These are phyloP conservation scores for Rhytidhysteron rufulum DNA, from an alignment of 2,329 filamentous ascomycete genomes.

Conservation along the genomic window DNA sequence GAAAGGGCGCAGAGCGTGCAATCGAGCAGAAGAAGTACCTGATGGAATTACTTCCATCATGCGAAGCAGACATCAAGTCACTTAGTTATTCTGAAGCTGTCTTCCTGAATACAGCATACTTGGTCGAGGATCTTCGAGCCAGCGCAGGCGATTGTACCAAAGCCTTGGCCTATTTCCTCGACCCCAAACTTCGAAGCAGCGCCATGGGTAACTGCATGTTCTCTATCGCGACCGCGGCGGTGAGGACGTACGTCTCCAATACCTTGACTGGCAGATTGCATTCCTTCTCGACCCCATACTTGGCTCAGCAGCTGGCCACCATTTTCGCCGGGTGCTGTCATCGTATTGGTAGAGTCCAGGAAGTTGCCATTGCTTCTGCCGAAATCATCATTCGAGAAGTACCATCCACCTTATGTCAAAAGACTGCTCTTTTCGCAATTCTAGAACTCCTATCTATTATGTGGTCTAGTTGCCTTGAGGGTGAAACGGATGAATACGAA, in stretches of 20 bases:
- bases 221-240: conserved; percentile 62
- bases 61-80: conserved; percentile 72
- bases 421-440: conserved; percentile 84
- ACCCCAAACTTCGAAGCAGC: conserved; percentile 70
- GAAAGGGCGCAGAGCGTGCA: conserved; percentile 75
- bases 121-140: conserved; percentile 85
- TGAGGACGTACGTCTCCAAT: conserved; percentile 75
- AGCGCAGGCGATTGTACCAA: conserved; percentile 86
- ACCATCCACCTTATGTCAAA: conserved; percentile 86
- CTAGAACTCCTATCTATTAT: conserved; percentile 89
- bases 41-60: conserved; percentile 67
- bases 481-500: conserved; percentile 89
- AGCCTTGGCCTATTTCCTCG: conserved; percentile 87
- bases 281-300: conserved; percentile 83
- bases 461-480: conserved; percentile 92
- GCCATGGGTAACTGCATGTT: conserved; percentile 61
- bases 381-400: conserved; percentile 81
- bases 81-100: conserved; percentile 88
- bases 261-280: conserved; percentile 68
- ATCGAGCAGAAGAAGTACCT: conserved; percentile 77
- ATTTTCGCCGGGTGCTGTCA: conserved; percentile 91
- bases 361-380: conserved; percentile 77
- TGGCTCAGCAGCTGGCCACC: conserved; percentile 79
- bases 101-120: conserved; percentile 84
- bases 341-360: conserved; percentile 85